These are phyloP conservation scores for Candida ficus DNA, from an alignment of 805 yeast species.

Conservation along the genomic window DNA sequence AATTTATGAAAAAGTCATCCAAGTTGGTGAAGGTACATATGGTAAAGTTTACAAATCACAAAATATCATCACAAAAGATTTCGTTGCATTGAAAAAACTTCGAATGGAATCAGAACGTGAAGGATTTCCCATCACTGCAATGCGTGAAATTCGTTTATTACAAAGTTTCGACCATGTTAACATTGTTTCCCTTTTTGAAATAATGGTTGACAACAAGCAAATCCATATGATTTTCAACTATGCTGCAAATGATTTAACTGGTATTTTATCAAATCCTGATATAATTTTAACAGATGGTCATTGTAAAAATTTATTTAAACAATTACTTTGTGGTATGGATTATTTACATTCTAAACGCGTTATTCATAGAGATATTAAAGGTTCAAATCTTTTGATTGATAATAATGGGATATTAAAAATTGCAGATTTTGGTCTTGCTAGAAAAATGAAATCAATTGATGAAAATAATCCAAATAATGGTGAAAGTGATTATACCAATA, in stretches of 20 bases:
- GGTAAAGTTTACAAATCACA: constrained; percentile 92
- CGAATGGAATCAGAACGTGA: constrained; percentile 85
- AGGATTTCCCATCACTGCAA: constrained; percentile 94
- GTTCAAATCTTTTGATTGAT: constrained; percentile 69
- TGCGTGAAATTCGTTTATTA: constrained; percentile 81
- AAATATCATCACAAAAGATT: constrained; percentile 59
- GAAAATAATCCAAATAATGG: constrained; percentile 33
- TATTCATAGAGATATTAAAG: constrained; percentile 78
- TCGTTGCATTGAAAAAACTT: constrained; percentile 83
- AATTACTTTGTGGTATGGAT: constrained; percentile 60
- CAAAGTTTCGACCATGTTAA: constrained; percentile 81
- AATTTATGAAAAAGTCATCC: constrained; percentile 64
- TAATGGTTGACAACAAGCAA: constrained; percentile 73
- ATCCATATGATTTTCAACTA: constrained; percentile 91
- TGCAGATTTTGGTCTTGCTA: constrained; percentile 80
- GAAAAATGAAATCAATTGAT: constrained; percentile 59
- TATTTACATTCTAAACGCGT: constrained; percentile 65
- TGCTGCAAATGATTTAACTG: constrained; percentile 90
- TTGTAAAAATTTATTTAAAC: constrained; percentile 60
- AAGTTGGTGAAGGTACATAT: constrained; percentile 98
- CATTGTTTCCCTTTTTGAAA: constrained; percentile 77
- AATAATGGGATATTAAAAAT: constrained; percentile 59
- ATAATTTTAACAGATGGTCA: constrained; percentile 57
- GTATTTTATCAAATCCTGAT: constrained; percentile 73
- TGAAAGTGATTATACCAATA: constrained; percentile 77